These are phyloP conservation scores for Pseudozyma sp. DNA, from an alignment of 1,284 basidiomycete species.

Conservation along the genomic window DNA sequence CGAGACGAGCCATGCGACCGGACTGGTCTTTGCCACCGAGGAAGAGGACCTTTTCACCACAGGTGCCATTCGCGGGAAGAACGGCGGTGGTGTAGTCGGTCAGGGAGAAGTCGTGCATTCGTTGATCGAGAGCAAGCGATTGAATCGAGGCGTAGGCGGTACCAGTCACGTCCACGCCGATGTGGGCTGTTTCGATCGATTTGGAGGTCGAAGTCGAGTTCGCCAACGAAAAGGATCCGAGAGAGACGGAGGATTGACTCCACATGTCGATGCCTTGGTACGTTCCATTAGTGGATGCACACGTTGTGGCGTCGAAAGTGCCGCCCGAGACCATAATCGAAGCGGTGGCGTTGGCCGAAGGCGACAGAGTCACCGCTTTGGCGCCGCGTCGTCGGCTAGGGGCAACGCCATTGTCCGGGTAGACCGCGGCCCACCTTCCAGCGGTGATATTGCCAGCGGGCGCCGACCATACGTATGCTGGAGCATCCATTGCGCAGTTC, in stretches of 20 bases:
- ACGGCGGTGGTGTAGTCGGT: slow-evolving; percentile 60
- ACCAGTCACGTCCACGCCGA: slow-evolving; percentile 19
- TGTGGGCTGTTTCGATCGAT: slow-evolving; percentile 14
- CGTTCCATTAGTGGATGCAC: slow-evolving; percentile 19
- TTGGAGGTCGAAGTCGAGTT: background rate
- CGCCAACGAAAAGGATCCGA: background rate
- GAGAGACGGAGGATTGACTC: slow-evolving; percentile 9
- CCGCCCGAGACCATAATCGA: slow-evolving; percentile 41
- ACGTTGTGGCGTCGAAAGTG: slow-evolving; percentile 20
- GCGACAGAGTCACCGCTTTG: slow-evolving; percentile 24
- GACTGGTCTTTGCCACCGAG: slow-evolving; percentile 65
- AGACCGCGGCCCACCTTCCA: slow-evolving; percentile 30
- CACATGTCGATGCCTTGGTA: slow-evolving; percentile 44
- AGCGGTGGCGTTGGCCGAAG: slow-evolving; percentile 12
- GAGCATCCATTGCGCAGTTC: slow-evolving; percentile 51
- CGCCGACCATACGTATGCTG: slow-evolving; percentile 45
- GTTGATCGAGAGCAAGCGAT: slow-evolving; percentile 36
- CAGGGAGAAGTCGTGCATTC: slow-evolving; percentile 50
- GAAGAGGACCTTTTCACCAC: slow-evolving; percentile 49
- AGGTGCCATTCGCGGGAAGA: slow-evolving; percentile 27
- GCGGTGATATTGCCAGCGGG: slow-evolving; percentile 24
- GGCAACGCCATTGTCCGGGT: slow-evolving; percentile 13
- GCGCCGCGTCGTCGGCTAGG: slow-evolving; percentile 25
- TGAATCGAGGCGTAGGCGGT: slow-evolving; percentile 13
- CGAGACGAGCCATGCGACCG: slow-evolving; percentile 50